Base-by-base conservation (phyloP, 331 rosid genomes). In the Quercus tomentella region DNA sequence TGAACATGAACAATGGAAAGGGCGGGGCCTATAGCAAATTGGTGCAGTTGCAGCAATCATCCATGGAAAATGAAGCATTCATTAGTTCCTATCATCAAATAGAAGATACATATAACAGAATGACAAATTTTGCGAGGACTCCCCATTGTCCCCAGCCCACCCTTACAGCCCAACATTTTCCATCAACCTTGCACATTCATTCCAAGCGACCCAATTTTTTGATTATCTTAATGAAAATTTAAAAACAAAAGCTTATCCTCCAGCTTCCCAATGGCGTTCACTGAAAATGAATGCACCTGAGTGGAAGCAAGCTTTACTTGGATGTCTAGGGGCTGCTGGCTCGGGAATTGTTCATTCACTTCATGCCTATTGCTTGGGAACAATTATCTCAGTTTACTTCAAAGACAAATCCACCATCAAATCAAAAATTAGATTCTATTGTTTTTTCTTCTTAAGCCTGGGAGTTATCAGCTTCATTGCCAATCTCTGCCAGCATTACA, bases 231-330 rank as follows among this genome's bases (percentile, higher is more conserved):
- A 28, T 1, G 78, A 77, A 73, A 76, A 58, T 7, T 2, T 37
- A 10, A 23, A 1, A 72, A 76, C 77, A 54, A 70, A 54, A 70
- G 72, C 84, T 20, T 22, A 74, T 23, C 30, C 82, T 54, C 77
- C 81, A 14, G 77, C 87, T 80, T 84, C 87, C 1, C 92, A 83
- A 10, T 78, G 94, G 97, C 93, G 91, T 72, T 80, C 91, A 58
- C 79, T 90, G 20, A 68, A 35, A 73, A 86, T 93, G 92, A 93
- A 89, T 82, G 84, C 87, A 37, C 94, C 97, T 9, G 97, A 93
- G 55, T 91, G 97, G 97, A 89, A 87, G 84, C 89, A 87, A 74
- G 87, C 92, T 66, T 51, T 89, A 25, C 82, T 91, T 6, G 97
- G 97, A 31, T 89, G 92, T 61, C 43, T 93, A 79, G 94, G 94